These are phyloP conservation scores for Lipomyces kockii DNA, from an alignment of 805 yeast genomes.

Conservation along the genomic window DNA sequence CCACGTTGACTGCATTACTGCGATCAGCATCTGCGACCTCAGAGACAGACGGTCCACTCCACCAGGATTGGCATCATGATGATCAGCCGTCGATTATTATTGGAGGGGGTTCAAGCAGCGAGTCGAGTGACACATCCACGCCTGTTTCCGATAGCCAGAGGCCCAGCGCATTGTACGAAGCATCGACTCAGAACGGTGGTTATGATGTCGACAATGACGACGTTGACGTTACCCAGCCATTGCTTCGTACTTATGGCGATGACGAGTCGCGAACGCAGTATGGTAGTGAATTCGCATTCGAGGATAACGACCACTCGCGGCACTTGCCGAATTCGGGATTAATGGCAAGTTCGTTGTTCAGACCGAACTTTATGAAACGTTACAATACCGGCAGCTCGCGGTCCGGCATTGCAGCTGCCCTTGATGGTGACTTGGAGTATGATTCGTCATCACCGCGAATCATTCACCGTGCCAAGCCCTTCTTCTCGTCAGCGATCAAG, in stretches of 20 bases:
- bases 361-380: neutral
- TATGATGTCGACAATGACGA: constrained; percentile 2
- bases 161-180: neutral
- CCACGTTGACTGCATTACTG: constrained; percentile 21
- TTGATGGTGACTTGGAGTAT: neutral
- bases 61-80: neutral
- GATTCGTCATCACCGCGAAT: neutral
- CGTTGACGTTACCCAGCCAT: neutral
- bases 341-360: neutral
- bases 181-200: neutral
- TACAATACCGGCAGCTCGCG: neutral
- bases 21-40: constrained; percentile 21
- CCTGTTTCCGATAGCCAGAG: neutral
- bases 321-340: neutral
- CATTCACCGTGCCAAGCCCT: neutral
- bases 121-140: neutral
- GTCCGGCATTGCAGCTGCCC: neutral
- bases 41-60: neutral
- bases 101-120: constrained; percentile 8
- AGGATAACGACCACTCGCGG: neutral
- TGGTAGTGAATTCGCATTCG: constrained; percentile 10
- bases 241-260: neutral
- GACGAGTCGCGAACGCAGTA: constrained; percentile 7
- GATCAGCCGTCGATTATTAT: neutral
- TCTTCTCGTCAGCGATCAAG: neutral